Percentiles rank a stretch among this genome's conserved stretches.
Evolutionary conservation across 2,329 filamentous ascomycete species (phyloP).

Genomic region (Penicillium digitatum): DNA sequence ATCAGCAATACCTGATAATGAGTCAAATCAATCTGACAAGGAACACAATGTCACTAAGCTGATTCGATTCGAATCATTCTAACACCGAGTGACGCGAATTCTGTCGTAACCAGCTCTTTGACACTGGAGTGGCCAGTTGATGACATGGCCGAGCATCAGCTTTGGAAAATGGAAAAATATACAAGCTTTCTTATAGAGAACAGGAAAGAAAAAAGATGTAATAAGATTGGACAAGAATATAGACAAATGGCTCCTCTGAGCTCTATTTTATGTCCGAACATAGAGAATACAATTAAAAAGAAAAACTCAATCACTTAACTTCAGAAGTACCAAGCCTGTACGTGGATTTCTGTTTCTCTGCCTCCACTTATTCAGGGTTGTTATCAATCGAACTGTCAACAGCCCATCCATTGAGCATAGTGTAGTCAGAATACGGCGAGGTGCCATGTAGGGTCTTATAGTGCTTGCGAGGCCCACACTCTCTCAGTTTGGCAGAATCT

Average conservation of each 20-base stretch:
- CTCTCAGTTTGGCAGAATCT: slow-evolving; percentile 12
- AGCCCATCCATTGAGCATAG: slow-evolving; percentile 29
- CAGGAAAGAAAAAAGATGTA: not conserved
- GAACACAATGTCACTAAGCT: not conserved
- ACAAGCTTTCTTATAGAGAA: not conserved
- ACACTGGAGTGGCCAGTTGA: not conserved
- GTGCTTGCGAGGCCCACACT: slow-evolving; percentile 24
- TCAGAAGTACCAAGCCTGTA: not conserved
- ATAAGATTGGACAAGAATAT: not conserved
- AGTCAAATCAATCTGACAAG: not conserved
- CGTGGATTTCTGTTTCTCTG: not conserved
- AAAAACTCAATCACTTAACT: not conserved
- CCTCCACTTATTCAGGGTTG: slow-evolving; percentile 14
- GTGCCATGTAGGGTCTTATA: slow-evolving; percentile 32
- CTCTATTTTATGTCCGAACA: not conserved
- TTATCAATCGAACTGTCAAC: slow-evolving; percentile 27
- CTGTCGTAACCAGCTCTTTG: not conserved
- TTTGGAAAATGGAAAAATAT: not conserved
- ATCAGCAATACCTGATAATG: too few species aligned
- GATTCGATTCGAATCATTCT: not conserved
- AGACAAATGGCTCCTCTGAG: not conserved
- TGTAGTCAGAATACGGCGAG: slow-evolving; percentile 29
- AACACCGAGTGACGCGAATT: not conserved
- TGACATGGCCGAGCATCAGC: not conserved
- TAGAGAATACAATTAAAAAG: not conserved